These are phyloP conservation scores for Linum lewisii DNA, from an alignment of 345 rosid genomes.

Conservation along the genomic window DNA sequence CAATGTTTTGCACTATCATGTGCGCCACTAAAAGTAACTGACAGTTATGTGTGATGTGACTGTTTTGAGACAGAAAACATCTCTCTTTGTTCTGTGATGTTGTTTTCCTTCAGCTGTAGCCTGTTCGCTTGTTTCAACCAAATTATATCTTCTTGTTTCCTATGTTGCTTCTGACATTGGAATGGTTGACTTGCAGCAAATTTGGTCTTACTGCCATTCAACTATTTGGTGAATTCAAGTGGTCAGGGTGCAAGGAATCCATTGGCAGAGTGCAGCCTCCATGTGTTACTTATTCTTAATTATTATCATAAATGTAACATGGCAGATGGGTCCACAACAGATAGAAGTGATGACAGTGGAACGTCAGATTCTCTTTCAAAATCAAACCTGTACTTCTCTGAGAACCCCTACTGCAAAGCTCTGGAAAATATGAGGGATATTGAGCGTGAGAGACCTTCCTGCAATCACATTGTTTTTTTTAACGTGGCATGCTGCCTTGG, in stretches of 20 bases:
- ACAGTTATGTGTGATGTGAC: not conserved
- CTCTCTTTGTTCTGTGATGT: not conserved
- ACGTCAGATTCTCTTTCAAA: constrained; percentile 51
- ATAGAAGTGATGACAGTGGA: constrained; percentile 54
- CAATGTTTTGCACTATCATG: too few relatives aligned
- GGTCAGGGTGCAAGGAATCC: constrained; percentile 52
- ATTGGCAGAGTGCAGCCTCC: constrained; percentile 74
- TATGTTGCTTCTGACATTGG: constrained; percentile 10
- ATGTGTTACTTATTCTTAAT: constrained; percentile 74
- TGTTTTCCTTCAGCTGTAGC: not conserved
- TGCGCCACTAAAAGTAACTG: not conserved
- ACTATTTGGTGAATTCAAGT: constrained; percentile 61
- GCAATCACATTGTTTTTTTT: constrained; percentile 8
- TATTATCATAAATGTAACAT: constrained; percentile 60
- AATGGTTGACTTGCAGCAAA: constrained; percentile 55
- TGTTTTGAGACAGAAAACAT: not conserved
- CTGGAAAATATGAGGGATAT: constrained; percentile 79
- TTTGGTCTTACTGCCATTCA: constrained; percentile 71
- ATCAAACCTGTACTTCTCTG: constrained; percentile 39
- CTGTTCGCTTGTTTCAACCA: constrained; percentile 2
- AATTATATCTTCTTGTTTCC: constrained; percentile 11
- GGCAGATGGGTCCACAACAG: constrained; percentile 46
- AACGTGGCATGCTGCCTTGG: not conserved
- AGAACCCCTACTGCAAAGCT: constrained; percentile 77
- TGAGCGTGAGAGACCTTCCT: constrained; percentile 61